Conservation (phyloP, 371 early-diverging fungal genomes). For the Circinella umbellata region DNA sequence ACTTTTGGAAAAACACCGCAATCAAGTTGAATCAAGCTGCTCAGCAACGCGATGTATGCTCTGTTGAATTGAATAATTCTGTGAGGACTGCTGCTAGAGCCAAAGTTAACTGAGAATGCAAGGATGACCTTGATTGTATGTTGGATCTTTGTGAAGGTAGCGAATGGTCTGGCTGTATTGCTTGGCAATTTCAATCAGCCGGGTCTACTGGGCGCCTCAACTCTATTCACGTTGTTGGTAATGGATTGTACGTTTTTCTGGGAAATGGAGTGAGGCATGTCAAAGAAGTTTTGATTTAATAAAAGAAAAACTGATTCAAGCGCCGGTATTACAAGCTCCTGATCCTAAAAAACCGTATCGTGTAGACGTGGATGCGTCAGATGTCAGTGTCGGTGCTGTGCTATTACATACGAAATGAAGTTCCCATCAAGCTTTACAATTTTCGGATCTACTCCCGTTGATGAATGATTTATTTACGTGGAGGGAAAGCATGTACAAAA, state of each 20-base stretch:
- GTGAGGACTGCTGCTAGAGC: background rate
- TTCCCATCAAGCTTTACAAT: background rate
- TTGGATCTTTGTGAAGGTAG: background rate
- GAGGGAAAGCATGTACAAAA: background rate
- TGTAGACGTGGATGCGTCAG: too few species aligned
- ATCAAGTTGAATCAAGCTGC: too few species aligned
- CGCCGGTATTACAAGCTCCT: too few species aligned
- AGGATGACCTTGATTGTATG: constrained; percentile 2
- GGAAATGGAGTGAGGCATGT: too few species aligned
- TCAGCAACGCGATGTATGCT: too few species aligned
- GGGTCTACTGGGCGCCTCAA: background rate
- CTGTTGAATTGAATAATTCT: too few species aligned
- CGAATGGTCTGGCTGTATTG: background rate
- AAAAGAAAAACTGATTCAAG: too few species aligned
- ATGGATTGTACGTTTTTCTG: background rate
- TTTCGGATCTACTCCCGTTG: background rate
- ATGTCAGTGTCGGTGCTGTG: too few species aligned
- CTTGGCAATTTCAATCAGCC: constrained; percentile 6
- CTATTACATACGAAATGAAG: background rate
- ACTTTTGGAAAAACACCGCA: too few species aligned
- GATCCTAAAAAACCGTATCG: too few species aligned
- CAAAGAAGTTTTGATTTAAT: too few species aligned
- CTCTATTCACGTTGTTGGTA: background rate
- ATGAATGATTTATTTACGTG: constrained; percentile 3
- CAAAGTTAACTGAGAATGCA: constrained; percentile 1